Percentiles rank a stretch among this genome's conserved stretches.
These are phyloP conservation scores for Pleurotus giganteus DNA, from an alignment of 768 basidiomycete genomes.

Conservation along the genomic window DNA sequence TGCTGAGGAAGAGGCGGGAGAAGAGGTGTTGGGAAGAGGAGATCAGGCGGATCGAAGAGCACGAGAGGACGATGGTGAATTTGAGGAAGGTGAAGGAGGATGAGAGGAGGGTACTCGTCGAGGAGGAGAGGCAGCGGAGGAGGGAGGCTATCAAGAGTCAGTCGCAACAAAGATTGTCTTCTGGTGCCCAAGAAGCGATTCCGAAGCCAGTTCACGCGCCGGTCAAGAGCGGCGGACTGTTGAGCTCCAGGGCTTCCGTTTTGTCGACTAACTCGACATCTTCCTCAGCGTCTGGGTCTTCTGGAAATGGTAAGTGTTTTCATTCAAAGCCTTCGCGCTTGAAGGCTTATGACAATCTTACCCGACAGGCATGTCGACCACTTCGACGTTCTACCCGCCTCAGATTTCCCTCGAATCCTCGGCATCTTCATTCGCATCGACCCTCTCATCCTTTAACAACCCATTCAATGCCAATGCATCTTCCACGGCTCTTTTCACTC, in stretches of 20 bases:
- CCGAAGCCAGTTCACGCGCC: not conserved
- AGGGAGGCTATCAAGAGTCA: slow-evolving; percentile 15
- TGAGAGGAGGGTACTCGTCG: slow-evolving; percentile 20
- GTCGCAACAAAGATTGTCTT: not conserved
- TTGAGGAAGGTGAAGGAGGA: slow-evolving; percentile 28
- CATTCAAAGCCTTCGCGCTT: no score
- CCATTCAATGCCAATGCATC: not conserved
- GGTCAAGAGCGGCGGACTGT: not conserved
- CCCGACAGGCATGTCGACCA: not conserved
- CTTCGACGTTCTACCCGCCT: not conserved
- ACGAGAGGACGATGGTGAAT: slow-evolving; percentile 32
- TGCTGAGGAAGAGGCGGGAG: slow-evolving; percentile 19
- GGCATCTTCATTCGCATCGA: not conserved
- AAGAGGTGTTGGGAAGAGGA: slow-evolving; percentile 24
- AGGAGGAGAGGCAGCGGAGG: slow-evolving; percentile 27
- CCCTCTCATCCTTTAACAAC: not conserved
- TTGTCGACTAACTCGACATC: no score
- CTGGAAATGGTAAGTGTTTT: not conserved
- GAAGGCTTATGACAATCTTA: not conserved
- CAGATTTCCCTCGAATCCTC: not conserved
- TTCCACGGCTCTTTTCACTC: not conserved
- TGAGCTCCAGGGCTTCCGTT: not conserved
- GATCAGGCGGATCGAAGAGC: slow-evolving; percentile 31
- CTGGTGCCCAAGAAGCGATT: not conserved
- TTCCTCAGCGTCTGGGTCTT: not conserved